These are phyloP conservation scores for Hypoxylon lienhwacheense DNA, from an alignment of 495 filamentous ascomycete species.

Conservation along the genomic window DNA sequence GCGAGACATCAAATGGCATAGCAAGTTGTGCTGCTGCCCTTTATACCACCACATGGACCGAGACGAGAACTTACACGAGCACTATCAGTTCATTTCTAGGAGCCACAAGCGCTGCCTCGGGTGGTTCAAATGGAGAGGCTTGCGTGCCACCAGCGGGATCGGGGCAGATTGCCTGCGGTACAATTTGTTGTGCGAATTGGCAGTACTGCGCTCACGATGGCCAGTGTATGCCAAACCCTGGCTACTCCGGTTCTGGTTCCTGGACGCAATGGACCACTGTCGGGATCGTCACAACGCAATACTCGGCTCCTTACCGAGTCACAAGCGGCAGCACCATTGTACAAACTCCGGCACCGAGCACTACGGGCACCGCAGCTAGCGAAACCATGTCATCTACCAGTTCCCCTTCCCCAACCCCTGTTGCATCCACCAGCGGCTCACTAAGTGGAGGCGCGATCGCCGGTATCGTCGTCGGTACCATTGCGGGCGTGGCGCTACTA, in stretches of 20 bases:
- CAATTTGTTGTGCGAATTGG: conserved; percentile 70
- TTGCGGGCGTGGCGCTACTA: conserved; percentile 73
- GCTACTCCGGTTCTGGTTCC: conserved; percentile 41
- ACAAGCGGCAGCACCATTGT: conserved; percentile 61
- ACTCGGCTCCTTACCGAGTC: conserved; percentile 65
- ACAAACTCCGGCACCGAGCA: conserved; percentile 42
- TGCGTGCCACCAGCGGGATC: conserved; percentile 57
- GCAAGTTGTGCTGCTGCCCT: too few species aligned
- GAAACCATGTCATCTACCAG: conserved; percentile 50
- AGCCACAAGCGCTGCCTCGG: conserved; percentile 44
- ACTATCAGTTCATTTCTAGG: conserved; percentile 57
- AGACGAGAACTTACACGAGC: conserved; percentile 64
- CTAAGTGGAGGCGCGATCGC: conserved; percentile 86
- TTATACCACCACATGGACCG: conserved; percentile 78
- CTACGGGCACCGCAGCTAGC: conserved; percentile 47
- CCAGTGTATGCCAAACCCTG: conserved; percentile 48
- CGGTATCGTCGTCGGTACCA: conserved; percentile 88
- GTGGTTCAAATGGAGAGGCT: conserved; percentile 41
- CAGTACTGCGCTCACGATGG: conserved; percentile 63
- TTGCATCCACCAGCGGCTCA: conserved; percentile 48
- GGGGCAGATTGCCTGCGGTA: conserved; percentile 69
- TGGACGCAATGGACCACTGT: conserved; percentile 43
- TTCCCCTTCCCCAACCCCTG: conserved; percentile 45
- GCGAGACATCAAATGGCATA: conserved; percentile 52
- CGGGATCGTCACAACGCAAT: conserved; percentile 50